A percentile compares a stretch with the other conserved stretches of the same genome.
Conservation (phyloP, 2,329 filamentous ascomycete genomes). For the Botrytis byssoidea region DNA sequence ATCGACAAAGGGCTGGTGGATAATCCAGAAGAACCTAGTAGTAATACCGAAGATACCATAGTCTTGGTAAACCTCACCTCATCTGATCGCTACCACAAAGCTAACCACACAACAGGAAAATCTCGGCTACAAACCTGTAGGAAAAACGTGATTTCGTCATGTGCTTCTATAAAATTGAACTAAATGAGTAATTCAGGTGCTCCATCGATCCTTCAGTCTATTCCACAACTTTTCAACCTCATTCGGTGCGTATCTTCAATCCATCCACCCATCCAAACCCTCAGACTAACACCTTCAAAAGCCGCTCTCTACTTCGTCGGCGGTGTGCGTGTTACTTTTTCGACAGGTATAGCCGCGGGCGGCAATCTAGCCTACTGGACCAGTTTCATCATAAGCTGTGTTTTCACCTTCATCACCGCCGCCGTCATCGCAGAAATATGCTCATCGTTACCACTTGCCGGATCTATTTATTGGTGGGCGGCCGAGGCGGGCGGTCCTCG, state of each 20-base stretch:
- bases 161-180: neutral
- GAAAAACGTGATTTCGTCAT: conserved; percentile 26
- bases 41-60: neutral
- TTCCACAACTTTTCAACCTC: conserved; percentile 60
- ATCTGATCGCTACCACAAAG: neutral
- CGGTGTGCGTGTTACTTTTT: conserved; percentile 58
- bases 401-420: conserved; percentile 25
- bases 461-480: conserved; percentile 26
- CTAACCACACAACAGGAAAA: conserved; percentile 41
- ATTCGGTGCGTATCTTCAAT: conserved; percentile 41
- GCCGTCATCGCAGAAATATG: conserved; percentile 26
- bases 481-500: conserved; percentile 20
- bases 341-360: conserved; percentile 60
- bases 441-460: conserved; percentile 22
- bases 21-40: neutral
- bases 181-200: conserved; percentile 23
- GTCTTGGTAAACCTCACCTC: neutral
- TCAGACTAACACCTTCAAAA: neutral
- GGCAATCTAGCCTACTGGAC: conserved; percentile 62
- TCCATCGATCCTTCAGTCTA: conserved; percentile 56
- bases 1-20: neutral
- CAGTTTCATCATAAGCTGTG: conserved; percentile 47
- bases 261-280: neutral
- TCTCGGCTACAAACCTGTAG: conserved; percentile 55
- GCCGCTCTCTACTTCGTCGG: conserved; percentile 60